Conservation (phyloP, 306 rosid genomes). For the Pyrus pyrifolia region DNA sequence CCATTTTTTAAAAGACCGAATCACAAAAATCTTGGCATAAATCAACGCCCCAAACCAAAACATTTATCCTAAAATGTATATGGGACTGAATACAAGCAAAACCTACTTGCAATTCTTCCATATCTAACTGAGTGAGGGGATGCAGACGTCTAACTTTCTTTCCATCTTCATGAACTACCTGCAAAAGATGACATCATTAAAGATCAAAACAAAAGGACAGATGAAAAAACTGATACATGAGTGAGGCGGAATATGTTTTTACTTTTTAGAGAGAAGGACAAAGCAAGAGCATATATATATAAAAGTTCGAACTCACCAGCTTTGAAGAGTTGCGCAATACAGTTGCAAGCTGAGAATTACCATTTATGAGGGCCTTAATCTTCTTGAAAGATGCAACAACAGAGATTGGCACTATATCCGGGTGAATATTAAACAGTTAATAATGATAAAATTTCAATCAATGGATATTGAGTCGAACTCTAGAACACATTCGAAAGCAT, state of each 20-base stretch:
- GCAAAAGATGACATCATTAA: conserved; percentile 24
- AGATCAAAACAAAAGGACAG: conserved; percentile 5
- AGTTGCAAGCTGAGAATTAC: conserved; percentile 82
- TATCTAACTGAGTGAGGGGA: conserved; percentile 64
- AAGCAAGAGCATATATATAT: conserved; percentile 4
- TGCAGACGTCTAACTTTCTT: conserved; percentile 78
- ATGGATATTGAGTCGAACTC: not conserved
- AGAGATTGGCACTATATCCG: conserved; percentile 73
- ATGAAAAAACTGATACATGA: not conserved
- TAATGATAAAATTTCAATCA: not conserved
- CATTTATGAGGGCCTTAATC: conserved; percentile 73
- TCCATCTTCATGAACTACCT: conserved; percentile 92
- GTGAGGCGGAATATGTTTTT: not conserved
- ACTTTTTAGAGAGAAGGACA: not conserved
- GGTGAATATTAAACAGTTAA: conserved; percentile 16
- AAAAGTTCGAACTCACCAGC: conserved; percentile 50
- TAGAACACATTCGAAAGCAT: not conserved
- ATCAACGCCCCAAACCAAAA: conserved; percentile 7
- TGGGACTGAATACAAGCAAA: conserved; percentile 6
- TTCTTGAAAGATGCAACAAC: conserved; percentile 98
- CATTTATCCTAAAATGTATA: conserved; percentile 1
- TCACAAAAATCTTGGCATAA: conserved; percentile 4
- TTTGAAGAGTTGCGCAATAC: conserved; percentile 76
- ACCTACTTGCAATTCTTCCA: conserved; percentile 91
- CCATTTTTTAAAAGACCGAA: conserved; percentile 1